phyloP scores from a whole-genome alignment of 2,329 filamentous ascomycete species.

The Aspergillus awamori region DNA sequence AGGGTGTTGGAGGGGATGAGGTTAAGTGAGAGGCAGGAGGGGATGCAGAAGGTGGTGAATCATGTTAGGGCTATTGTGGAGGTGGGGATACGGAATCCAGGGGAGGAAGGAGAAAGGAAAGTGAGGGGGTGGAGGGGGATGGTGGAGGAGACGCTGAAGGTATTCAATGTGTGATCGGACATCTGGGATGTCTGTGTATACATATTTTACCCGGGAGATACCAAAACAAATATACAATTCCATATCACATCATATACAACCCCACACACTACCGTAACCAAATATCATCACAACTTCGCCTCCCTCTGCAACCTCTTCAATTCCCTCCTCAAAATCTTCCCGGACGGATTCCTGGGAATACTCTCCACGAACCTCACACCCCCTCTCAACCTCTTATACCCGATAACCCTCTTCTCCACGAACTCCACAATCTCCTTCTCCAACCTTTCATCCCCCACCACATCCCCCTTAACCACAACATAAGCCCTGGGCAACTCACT shows the following conservation, averaged over 20 bases:
- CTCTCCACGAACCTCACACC: slow-evolving; percentile 36
- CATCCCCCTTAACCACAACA: slow-evolving; percentile 38
- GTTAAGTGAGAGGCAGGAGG: slow-evolving; percentile 23
- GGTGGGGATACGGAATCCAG: slow-evolving; percentile 22
- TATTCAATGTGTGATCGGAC: too few species aligned
- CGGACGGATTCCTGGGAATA: slow-evolving; percentile 38
- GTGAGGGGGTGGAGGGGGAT: slow-evolving; percentile 21
- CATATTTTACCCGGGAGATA: too few species aligned
- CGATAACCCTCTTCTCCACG: slow-evolving; percentile 32
- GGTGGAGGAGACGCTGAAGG: slow-evolving; percentile 6
- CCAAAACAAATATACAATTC: too few species aligned
- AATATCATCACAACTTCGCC: slow-evolving; percentile 5
- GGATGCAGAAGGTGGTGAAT: slow-evolving; percentile 33
- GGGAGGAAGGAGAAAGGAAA: slow-evolving; percentile 28
- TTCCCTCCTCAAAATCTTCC: slow-evolving; percentile 36
- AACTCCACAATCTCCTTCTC: slow-evolving; percentile 36
- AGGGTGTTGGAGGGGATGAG: slow-evolving; percentile 21
- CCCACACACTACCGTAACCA: not conserved
- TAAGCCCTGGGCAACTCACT: slow-evolving; percentile 67
- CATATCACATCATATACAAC: too few species aligned
- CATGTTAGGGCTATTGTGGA: slow-evolving; percentile 35
- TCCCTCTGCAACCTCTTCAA: slow-evolving; percentile 23
- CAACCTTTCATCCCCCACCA: slow-evolving; percentile 39
- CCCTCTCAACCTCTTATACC: slow-evolving; percentile 38
- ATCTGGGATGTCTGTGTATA: too few species aligned